A percentile compares a stretch with the other conserved stretches of the same genome.
Evolutionary conservation across 2,329 filamentous ascomycete genomes (phyloP).

Genomic region (Claviceps sp.): DNA sequence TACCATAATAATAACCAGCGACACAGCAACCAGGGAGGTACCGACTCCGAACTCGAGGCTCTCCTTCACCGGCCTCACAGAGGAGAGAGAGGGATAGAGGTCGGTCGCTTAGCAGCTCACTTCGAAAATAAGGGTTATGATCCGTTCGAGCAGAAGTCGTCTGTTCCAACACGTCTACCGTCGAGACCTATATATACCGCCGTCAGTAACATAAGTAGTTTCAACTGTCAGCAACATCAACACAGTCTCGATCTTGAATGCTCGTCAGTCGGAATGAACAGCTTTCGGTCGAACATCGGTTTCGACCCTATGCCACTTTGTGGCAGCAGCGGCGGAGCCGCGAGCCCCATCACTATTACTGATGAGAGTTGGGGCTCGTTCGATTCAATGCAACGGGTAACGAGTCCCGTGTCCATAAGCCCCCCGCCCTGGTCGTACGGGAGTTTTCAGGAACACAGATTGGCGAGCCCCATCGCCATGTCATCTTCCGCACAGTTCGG

Average conservation of each 20-base stretch:
- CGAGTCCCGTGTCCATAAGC: conserved; percentile 20
- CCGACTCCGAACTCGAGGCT: conserved; percentile 16
- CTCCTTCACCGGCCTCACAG: conserved; percentile 14
- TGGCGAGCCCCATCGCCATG: conserved; percentile 15
- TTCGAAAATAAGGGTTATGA: conserved; percentile 24
- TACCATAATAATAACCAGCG: conserved; percentile 14
- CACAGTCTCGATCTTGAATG: conserved; percentile 4
- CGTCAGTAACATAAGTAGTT: conserved; percentile 6
- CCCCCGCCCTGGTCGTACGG: conserved; percentile 17
- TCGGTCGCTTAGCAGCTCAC: conserved; percentile 26
- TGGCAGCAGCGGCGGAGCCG: conserved; percentile 10
- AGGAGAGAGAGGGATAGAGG: conserved; percentile 10
- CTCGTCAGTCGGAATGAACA: conserved; percentile 12
- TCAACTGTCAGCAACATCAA: conserved; percentile 6
- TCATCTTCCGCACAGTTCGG: conserved; percentile 18
- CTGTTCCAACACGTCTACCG: conserved; percentile 20
- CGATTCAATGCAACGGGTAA: conserved; percentile 15
- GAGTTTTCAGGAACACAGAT: conserved; percentile 18
- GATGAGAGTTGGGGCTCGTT: conserved; percentile 20
- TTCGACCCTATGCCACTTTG: conserved; percentile 6
- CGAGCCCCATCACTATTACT: conserved; percentile 20
- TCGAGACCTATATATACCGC: conserved; percentile 18
- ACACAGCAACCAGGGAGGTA: not conserved
- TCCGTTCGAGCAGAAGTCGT: conserved; percentile 23
- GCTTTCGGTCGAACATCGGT: conserved; percentile 5